phyloP scores from a whole-genome alignment of 139 green algal genomes.

The Micractinium sp. region DNA sequence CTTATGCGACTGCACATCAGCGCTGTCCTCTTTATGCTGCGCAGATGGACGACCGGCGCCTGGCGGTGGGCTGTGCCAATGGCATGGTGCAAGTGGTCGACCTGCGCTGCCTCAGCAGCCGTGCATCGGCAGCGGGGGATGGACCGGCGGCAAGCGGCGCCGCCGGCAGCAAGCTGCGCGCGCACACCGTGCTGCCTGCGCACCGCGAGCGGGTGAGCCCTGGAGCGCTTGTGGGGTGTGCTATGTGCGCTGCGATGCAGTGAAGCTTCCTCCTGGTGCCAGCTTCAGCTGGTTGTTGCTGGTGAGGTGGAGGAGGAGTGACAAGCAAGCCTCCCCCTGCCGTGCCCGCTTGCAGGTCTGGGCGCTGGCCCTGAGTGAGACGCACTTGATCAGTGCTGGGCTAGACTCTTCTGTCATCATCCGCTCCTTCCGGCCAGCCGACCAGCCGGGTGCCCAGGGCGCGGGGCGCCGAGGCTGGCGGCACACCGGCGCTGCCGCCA shows the following conservation, averaged over 20 bases:
- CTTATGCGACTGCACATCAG: neutral
- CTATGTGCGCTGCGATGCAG: neutral
- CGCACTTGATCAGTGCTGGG: neutral
- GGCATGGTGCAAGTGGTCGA: slow-evolving; percentile 16
- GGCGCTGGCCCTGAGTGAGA: slow-evolving; percentile 17
- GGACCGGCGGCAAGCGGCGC: neutral
- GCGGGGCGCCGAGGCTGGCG: neutral
- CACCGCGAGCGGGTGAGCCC: slow-evolving; percentile 21
- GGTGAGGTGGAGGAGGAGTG: neutral
- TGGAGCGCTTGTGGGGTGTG: neutral
- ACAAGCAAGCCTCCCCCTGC: neutral
- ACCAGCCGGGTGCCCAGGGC: neutral
- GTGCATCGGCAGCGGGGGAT: too few species aligned
- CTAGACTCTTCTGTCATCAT: neutral
- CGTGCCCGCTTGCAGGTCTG: slow-evolving; percentile 9
- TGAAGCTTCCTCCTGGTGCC: neutral
- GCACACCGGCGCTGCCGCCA: neutral
- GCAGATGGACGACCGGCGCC: slow-evolving; percentile 14
- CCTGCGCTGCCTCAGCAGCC: neutral
- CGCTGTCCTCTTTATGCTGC: neutral
- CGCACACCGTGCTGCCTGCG: neutral
- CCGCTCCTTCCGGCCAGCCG: slow-evolving; percentile 7
- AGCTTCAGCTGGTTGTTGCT: neutral
- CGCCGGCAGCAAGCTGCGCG: neutral
- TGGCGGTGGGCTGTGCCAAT: slow-evolving; percentile 21